Evolutionary conservation across 208 protist genomes (phyloP), one percentile per base, ranked within the genome.

Genomic region (Trypanosomatidae sp.): DNA sequence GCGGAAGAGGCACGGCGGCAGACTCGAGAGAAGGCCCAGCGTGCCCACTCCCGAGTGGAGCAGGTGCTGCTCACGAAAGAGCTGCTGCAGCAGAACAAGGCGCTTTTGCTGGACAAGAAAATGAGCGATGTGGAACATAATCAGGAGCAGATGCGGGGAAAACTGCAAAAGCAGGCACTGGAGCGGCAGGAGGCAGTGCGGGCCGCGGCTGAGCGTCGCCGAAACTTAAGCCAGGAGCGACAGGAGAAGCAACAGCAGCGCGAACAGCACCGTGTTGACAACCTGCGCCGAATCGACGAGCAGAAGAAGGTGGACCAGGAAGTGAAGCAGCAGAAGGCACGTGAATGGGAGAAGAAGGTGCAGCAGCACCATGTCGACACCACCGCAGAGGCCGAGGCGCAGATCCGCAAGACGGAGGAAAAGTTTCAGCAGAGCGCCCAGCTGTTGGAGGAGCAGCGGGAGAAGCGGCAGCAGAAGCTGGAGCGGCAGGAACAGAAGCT

Each of bases 101-200:
- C 68, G 43, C 79, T 96, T 30, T 49, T 88, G 39, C 68, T 92
- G 8, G 87, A 89, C 67, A 85, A 86, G 55, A 93, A 91, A 69
- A 96, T 94, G 91, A 88, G 75, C 46, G 84, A 91, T 22, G 86
- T 85, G 36, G 87, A 91, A 56, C 91, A 94, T 41, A 91, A 93
- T 44, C 87, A 91, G 68, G 88, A 93, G 56, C 86, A 91, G 66
- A 82, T 86, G 66, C 79, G 86, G 30, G 91, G 94, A 68, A 91
- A 89, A 66, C 69, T 77, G 46, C 86, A 91, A 73, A 85, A 82
- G 15, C 71, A 81, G 28, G 78, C 77, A 2, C 83, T 90, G 66
- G 91, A 92, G 70, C 77, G 84, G 52, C 86, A 94, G 66, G 89
- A 96, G 66, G 91, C 91, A 15, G 82, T 90, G 64, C 70, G 79